Base-by-base conservation (phyloP, 1,284 basidiomycete species). In the Abortiporus biennis region DNA sequence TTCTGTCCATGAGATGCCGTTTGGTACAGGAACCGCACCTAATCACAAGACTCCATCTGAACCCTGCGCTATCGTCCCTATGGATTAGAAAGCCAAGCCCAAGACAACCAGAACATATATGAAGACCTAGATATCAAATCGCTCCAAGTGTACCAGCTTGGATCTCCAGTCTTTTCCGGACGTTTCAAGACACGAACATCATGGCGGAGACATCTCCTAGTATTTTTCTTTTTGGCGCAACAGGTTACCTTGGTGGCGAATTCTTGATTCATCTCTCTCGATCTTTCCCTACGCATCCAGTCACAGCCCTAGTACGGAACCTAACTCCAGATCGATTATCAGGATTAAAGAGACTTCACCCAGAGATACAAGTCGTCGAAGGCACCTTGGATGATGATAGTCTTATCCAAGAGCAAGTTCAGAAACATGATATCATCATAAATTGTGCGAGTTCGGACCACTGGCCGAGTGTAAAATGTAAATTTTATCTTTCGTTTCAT, bases 151-250 rank as follows among this genome's bases (percentile, higher is more conserved):
- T n/a, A n/a, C n/a, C n/a, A n/a, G n/a, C n/a, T n/a, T n/a, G n/a
- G n/a, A n/a, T n/a, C n/a, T n/a, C n/a, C n/a, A n/a, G n/a, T n/a
- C n/a, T n/a, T n/a, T n/a, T n/a, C n/a, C n/a, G n/a, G n/a, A n/a
- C n/a, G n/a, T n/a, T n/a, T n/a, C n/a, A n/a, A n/a, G n/a, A n/a
- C n/a, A n/a, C n/a, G n/a, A n/a, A n/a, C n/a, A 29, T 29, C 27
- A 29, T 29, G 27, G 27, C 27, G 27, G 27, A 29, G n/a, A n/a
- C n/a, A n/a, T n/a, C 27, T 9, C 27, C 8, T 9, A 29, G 9
- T 29, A 49, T 69, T 43, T 67, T 71, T 54, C 57, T 70, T 43
- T 52, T 71, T n/a, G 68, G 69, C 8, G 67, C 65, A 2, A 68
- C 67, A 3, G 68, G 69, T n/a, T 70, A 61, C 51, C 48, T 69